phyloP scores from a whole-genome alignment of 768 basidiomycete genomes.

The Leccinum variicolor region DNA sequence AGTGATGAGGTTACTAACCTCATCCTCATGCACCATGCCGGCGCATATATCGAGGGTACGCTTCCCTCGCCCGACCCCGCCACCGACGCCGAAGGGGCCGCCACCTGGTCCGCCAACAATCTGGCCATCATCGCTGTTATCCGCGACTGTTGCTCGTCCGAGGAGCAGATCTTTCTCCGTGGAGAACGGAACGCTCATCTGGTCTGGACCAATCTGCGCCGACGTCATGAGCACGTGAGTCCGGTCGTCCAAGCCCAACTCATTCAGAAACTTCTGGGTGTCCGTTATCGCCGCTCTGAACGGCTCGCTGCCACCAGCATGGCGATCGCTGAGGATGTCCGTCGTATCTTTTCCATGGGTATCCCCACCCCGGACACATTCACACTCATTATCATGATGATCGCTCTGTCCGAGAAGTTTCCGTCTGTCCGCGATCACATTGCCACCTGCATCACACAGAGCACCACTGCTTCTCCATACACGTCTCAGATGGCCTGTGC shows the following conservation, averaged over 20 bases:
- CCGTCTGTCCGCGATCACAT: not conserved
- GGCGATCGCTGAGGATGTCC: not conserved
- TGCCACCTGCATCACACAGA: not conserved
- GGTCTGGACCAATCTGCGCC: not conserved
- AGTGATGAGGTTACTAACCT: not conserved
- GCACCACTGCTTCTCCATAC: not conserved
- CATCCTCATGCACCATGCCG: not conserved
- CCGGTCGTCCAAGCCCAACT: not conserved
- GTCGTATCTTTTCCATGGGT: not conserved
- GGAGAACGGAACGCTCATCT: not conserved
- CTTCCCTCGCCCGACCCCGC: not conserved
- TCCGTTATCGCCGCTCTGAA: not conserved
- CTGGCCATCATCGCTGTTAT: not conserved
- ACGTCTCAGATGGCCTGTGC: not conserved
- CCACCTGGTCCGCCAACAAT: not conserved
- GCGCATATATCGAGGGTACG: not conserved
- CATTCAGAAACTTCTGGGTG: not conserved
- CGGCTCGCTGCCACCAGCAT: not conserved
- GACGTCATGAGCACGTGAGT: not conserved
- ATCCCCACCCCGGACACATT: not conserved
- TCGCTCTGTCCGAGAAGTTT: not conserved
- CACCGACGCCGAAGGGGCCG: not conserved
- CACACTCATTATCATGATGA: not conserved
- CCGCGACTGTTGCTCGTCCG: not conserved
- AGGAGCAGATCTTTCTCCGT: not conserved